Base-by-base conservation (phyloP, 2,329 filamentous ascomycete species). In the Tolypocladium album region DNA sequence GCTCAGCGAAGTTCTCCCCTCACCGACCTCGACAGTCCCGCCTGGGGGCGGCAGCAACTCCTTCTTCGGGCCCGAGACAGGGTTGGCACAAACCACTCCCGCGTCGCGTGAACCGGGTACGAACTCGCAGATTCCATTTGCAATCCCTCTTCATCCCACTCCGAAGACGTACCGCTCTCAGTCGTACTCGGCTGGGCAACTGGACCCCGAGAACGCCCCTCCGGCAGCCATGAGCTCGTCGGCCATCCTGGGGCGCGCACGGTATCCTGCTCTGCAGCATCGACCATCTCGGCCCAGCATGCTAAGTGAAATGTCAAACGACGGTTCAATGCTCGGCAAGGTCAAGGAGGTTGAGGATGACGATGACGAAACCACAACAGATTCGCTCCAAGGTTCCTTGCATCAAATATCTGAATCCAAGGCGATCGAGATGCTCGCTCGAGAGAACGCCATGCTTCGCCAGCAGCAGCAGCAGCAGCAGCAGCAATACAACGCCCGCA, bases 121-220 rank as follows among this genome's bases (percentile, higher is more conserved):
- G 50, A 87, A 82, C 63, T 74, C 80, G 65, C 85, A 93, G 63
- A 89, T 96, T 59, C 90, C 91, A 1, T 96, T 96, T 68, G 83
- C 89, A 8, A 95, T 96, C 65, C 92, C 92, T 4, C 79, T 96
- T 24, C 90, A 96, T 64, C 92, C 93, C 0, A 94, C 90, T 0
- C 90, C 90, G 1, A 97, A 97, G 74, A 92, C 90, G 1, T 94
- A 96, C 67, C 87, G 94, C 52, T 99, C 94, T 7, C 91, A 97
- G 73, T 97, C 94, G 5, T 97, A 97, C 73, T 97, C 93, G 0
- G 93, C 96, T 56, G 92, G 92, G 5, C 92, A 97, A 71, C 79
- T 92, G 62, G 92, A 96, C 58, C 82, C 87, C 1, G 89, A 93
- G 61, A 75, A 75, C 1, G 68, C 74, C 3, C 67, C 75, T 17